Base-by-base conservation (phyloP, 495 filamentous ascomycete species). In the Evansstolkia leycettana region DNA sequence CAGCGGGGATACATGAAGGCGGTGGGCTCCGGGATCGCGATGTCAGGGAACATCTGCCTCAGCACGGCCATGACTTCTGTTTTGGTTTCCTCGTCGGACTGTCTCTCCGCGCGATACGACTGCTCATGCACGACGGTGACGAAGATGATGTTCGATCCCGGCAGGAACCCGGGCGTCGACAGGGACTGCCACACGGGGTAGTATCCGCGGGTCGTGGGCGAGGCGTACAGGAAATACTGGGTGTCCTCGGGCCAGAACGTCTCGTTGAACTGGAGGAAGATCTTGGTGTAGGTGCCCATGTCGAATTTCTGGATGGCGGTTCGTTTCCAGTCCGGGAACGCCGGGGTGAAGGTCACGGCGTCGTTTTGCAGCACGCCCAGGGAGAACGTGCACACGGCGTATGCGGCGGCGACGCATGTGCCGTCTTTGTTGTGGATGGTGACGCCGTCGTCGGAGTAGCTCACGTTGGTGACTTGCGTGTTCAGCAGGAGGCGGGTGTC, bases 261-360 rank as follows among this genome's bases (percentile, higher is more conserved):
- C 24, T 76, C 56, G 38, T 72, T 66, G 52, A 84, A 87, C 37
- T 81, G 79, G 9, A 84, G 53, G 63, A 85, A 85, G 42, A 85
- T 76, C 47, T 84, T 85, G 37, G 78, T 85, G 60, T 84, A 87
- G 1, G 76, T 84, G 16, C 73, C 79, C 72, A 87, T 82, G 39
- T 67, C 64, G 52, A 82, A 82, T 28, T 69, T 72, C 5, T 72
- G 66, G 42, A 84, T 78, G 6, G 73, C 73, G 15, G 65, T 66
- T 8, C 65, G 60, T 45, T 87, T 85, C 80, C 78, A 83, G 7
- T 55, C 50, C 1, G 81, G 81, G 0, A 84, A 61, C 2, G 54
- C 46, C 0, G 82, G 81, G 8, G 53, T 45, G 50, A 85, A 87
- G 0, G 48, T 52, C 2, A 85, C 69, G 1, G 63, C 62, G 33